Conservation (phyloP, 1,284 basidiomycete species). For the Pisolithus thermaeus region DNA sequence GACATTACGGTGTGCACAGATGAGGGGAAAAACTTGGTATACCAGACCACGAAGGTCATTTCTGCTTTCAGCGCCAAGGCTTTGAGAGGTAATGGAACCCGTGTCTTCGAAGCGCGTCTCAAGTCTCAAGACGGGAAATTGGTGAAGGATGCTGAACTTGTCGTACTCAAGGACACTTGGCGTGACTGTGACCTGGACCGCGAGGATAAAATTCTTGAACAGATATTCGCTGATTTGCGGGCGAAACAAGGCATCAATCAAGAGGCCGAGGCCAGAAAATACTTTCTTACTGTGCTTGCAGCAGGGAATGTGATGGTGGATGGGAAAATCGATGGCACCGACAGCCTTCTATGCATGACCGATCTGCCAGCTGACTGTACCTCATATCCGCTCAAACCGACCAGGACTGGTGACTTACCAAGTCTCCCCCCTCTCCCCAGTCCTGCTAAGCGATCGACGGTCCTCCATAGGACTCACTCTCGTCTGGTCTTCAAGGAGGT, state of each 20-base stretch:
- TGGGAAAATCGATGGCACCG: background rate
- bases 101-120: background rate
- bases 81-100: background rate
- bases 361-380: background rate
- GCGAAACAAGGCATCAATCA: background rate
- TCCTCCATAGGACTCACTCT: background rate
- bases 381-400: background rate
- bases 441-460: too few species aligned
- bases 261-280: background rate
- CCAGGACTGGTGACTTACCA: background rate
- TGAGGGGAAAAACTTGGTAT: background rate
- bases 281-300: background rate
- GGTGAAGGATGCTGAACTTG: background rate
- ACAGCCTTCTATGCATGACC: background rate
- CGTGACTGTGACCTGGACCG: background rate
- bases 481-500: background rate
- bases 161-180: slow-evolving; percentile 1
- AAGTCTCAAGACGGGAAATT: background rate
- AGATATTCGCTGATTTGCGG: background rate
- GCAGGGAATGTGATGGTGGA: background rate
- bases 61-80: background rate
- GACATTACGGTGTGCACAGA: background rate
- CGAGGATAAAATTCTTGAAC: background rate
- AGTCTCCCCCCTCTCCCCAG: too few species aligned
- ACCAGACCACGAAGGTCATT: background rate